Percentiles rank a stretch among this genome's conserved stretches.
These are phyloP conservation scores for Quercus glauca DNA, from an alignment of 306 rosid species.

Conservation along the genomic window DNA sequence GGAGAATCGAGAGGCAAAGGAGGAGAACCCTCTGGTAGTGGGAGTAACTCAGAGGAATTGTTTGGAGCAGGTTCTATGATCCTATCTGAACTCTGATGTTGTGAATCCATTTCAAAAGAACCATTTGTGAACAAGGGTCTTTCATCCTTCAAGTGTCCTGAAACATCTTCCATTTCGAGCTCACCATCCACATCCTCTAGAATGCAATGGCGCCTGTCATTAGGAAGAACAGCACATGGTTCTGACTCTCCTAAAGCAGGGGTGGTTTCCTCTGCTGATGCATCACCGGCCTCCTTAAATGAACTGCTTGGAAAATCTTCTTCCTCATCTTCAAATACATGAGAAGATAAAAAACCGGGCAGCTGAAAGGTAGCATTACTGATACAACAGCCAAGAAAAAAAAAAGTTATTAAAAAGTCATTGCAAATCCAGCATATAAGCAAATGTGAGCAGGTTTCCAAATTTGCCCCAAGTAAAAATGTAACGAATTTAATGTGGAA, in stretches of 20 bases:
- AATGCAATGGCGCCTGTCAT: conserved; percentile 91
- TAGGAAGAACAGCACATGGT: conserved; percentile 65
- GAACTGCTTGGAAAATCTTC: conserved; percentile 56
- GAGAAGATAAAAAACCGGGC: conserved; percentile 79
- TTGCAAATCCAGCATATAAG: background rate
- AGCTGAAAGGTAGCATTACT: conserved; percentile 98
- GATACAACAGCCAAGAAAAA: conserved; percentile 23
- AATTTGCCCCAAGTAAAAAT: background rate
- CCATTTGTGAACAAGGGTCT: conserved; percentile 35
- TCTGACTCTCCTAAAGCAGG: conserved; percentile 62
- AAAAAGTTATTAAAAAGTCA: conserved; percentile 22
- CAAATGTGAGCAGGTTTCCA: background rate
- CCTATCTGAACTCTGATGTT: conserved; percentile 37
- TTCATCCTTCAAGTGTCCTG: conserved; percentile 84
- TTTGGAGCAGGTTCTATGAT: conserved; percentile 38
- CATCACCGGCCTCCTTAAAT: conserved; percentile 51
- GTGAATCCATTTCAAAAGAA: conserved; percentile 50
- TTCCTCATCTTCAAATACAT: conserved; percentile 76
- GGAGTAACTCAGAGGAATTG: conserved; percentile 44
- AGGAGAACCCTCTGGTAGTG: conserved; percentile 76
- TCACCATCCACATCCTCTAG: conserved; percentile 97
- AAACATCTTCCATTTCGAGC: conserved; percentile 99
- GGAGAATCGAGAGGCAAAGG: conserved; percentile 95
- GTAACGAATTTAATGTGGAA: background rate
- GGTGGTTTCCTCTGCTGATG: conserved; percentile 41